Evolutionary conservation across 2,329 filamentous ascomycete species (phyloP).

Genomic region (Sclerotinia minor): DNA sequence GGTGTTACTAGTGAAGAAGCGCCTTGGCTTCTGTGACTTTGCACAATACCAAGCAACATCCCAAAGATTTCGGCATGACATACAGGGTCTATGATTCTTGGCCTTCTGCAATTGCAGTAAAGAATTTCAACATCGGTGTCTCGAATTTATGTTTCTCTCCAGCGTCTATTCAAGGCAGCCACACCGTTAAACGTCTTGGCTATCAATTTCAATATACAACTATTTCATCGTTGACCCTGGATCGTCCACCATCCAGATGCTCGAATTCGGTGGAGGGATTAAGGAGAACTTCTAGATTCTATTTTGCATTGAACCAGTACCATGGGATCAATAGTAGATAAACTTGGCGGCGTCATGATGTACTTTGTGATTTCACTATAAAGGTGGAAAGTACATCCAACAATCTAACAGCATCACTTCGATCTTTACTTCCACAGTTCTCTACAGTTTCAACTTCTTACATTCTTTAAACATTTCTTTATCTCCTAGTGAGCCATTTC

Average conservation of each 20-base stretch:
- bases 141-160: neutral
- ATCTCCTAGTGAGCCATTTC: neutral
- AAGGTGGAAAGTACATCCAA: neutral
- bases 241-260: neutral
- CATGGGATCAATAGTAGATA: neutral
- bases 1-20: neutral
- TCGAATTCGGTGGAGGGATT: neutral
- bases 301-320: neutral
- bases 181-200: neutral
- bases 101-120: neutral
- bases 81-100: slow-evolving; percentile 9
- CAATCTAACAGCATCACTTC: neutral
- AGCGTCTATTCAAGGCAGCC: neutral
- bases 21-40: neutral
- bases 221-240: neutral
- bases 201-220: neutral
- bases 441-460: neutral
- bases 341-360: neutral
- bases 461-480: neutral
- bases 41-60: neutral
- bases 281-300: slow-evolving; percentile 9
- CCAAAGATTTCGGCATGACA: neutral
- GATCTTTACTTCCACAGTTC: slow-evolving; percentile 4
- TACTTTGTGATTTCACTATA: slow-evolving; percentile 7
- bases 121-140: neutral